Evolutionary conservation across 2,329 filamentous ascomycete species (phyloP).

Genomic region (Cladosporium sp.): DNA sequence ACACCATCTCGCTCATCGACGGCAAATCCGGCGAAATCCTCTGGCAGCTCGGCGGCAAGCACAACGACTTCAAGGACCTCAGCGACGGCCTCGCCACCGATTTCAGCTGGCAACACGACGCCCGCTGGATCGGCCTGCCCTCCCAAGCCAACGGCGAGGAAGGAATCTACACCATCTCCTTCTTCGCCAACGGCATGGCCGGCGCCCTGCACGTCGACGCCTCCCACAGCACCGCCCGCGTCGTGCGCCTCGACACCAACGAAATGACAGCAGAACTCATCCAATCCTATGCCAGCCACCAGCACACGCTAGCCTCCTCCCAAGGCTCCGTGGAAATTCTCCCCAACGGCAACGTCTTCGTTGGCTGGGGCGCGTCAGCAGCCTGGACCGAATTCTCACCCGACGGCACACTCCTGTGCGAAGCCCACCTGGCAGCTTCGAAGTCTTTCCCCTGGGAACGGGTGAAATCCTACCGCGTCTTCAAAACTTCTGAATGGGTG

Average conservation of each 20-base stretch:
- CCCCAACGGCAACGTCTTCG: slow-evolving; percentile 38
- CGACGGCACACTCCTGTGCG: slow-evolving; percentile 38
- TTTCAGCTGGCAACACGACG: slow-evolving; percentile 51
- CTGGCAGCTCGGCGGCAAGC: slow-evolving; percentile 49
- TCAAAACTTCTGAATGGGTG: slow-evolving; percentile 30
- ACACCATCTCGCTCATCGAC: slow-evolving; percentile 42
- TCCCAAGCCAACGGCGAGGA: slow-evolving; percentile 24
- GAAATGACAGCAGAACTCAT: slow-evolving; percentile 43
- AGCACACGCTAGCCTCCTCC: slow-evolving; percentile 41
- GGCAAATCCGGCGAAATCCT: slow-evolving; percentile 40
- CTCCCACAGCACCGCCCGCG: slow-evolving; percentile 36
- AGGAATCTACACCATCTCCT: slow-evolving; percentile 22
- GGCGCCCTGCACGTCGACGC: slow-evolving; percentile 38
- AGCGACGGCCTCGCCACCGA: slow-evolving; percentile 41
- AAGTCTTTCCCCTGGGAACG: slow-evolving; percentile 25
- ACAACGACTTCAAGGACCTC: slow-evolving; percentile 39
- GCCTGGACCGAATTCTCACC: slow-evolving; percentile 45
- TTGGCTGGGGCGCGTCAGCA: slow-evolving; percentile 54
- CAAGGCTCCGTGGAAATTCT: slow-evolving; percentile 51
- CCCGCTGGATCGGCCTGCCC: slow-evolving; percentile 35
- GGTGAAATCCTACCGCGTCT: slow-evolving; percentile 35
- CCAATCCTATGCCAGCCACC: slow-evolving; percentile 40
- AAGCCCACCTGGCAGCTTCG: slow-evolving; percentile 37
- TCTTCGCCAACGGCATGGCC: slow-evolving; percentile 49
- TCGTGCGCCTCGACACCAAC: slow-evolving; percentile 33